Evolutionary conservation across 139 green algal species (phyloP).

Genomic region (Asterochloris sp.): DNA sequence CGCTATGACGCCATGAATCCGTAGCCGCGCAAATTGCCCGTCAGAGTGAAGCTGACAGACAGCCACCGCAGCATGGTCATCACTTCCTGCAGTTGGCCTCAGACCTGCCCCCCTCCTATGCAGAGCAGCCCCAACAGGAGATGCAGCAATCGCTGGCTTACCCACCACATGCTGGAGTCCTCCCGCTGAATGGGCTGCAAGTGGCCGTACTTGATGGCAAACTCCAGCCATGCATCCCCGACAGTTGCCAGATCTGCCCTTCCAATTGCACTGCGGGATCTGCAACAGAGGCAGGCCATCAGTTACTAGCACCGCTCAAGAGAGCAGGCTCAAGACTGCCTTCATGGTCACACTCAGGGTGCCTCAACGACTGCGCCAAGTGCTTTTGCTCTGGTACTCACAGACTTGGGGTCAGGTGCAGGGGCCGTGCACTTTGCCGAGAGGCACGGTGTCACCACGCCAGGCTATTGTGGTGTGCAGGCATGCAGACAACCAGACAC

Average conservation of each 20-base stretch:
- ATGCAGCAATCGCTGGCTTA: slow-evolving; percentile 13
- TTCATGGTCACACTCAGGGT: not conserved
- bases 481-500: too few species aligned
- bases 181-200: slow-evolving; percentile 68
- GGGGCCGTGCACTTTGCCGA: not conserved
- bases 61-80: too few species aligned
- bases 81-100: too few species aligned
- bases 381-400: not conserved
- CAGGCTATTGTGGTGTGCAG: too few species aligned
- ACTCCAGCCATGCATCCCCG: slow-evolving; percentile 73
- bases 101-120: too few species aligned
- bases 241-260: slow-evolving; percentile 70
- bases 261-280: slow-evolving; percentile 35
- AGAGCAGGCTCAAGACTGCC: too few species aligned
- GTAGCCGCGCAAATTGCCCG: too few species aligned
- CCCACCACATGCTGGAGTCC: slow-evolving; percentile 50
- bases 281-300: slow-evolving; percentile 22
- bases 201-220: slow-evolving; percentile 55
- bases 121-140: too few species aligned
- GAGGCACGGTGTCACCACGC: not conserved
- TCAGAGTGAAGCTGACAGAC: too few species aligned
- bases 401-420: not conserved
- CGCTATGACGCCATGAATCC: too few species aligned
- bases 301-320: too few species aligned
- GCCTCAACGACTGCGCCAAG: not conserved